These are phyloP conservation scores for Neonectria ditissima DNA, from an alignment of 2,329 filamentous ascomycete species.

Conservation along the genomic window DNA sequence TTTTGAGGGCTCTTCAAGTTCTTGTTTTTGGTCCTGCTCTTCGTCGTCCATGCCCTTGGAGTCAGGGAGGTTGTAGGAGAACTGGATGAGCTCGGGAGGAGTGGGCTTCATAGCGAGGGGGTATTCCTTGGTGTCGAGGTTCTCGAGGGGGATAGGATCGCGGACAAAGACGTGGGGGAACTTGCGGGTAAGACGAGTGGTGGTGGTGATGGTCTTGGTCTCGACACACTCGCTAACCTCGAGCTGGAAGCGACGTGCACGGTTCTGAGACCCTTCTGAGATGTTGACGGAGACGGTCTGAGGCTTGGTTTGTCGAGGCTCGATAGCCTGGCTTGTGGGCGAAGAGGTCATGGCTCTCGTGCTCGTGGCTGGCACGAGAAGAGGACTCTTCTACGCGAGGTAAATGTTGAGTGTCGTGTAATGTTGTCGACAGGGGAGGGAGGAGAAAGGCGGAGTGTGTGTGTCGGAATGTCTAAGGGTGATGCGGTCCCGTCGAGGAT, in stretches of 20 bases:
- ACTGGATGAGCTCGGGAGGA: constrained; percentile 80
- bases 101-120: constrained; percentile 87
- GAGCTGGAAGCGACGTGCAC: constrained; percentile 61
- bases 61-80: constrained; percentile 75
- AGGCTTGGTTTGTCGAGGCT: constrained; percentile 50
- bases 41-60: constrained; percentile 45
- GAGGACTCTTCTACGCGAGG: constrained; percentile 12
- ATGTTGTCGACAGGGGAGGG: constrained; percentile 6
- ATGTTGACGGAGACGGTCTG: constrained; percentile 62
- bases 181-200: constrained; percentile 85
- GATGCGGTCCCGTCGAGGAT: background rate
- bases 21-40: constrained; percentile 35
- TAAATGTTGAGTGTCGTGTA: constrained; percentile 14
- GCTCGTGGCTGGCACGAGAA: constrained; percentile 32
- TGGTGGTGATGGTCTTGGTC: constrained; percentile 85
- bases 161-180: constrained; percentile 88
- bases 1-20: constrained; percentile 22
- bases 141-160: constrained; percentile 75
- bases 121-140: constrained; percentile 89
- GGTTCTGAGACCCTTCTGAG: constrained; percentile 54
- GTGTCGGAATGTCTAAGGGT: background rate
- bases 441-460: background rate
- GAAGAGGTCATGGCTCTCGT: constrained; percentile 53
- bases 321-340: constrained; percentile 53
- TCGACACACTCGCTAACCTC: constrained; percentile 74